These are phyloP conservation scores for Quercus tomentella DNA, from an alignment of 331 rosid genomes.

Conservation along the genomic window DNA sequence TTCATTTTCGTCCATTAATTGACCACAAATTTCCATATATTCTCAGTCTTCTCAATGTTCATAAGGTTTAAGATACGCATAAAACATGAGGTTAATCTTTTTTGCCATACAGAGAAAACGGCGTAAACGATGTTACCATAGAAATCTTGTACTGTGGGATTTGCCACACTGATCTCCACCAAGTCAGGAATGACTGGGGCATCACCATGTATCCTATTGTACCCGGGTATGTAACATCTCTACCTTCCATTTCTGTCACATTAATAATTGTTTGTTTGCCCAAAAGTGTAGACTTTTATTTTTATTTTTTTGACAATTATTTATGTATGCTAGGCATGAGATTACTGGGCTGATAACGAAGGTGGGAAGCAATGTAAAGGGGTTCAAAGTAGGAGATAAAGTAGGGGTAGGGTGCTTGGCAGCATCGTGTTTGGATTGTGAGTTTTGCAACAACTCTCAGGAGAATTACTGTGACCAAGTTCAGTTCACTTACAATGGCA, in stretches of 20 bases:
- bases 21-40: neutral
- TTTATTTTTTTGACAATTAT: neutral
- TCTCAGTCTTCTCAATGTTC: neutral
- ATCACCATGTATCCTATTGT: constrained; percentile 58
- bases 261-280: too few species aligned
- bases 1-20: neutral
- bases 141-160: constrained; percentile 62
- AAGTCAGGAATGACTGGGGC: constrained; percentile 65
- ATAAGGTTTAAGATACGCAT: neutral
- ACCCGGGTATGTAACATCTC: constrained; percentile 40
- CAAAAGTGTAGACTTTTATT: neutral
- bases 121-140: constrained; percentile 61
- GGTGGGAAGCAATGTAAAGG: constrained; percentile 52
- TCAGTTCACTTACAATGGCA: constrained; percentile 47
- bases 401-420: constrained; percentile 71
- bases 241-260: too few species aligned
- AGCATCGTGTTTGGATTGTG: constrained; percentile 56
- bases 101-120: constrained; percentile 49
- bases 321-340: constrained; percentile 43
- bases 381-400: constrained; percentile 55
- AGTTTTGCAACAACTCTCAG: constrained; percentile 32
- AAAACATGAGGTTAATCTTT: neutral
- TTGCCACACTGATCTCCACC: constrained; percentile 77
- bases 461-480: constrained; percentile 50
- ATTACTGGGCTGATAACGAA: constrained; percentile 48